Base-by-base conservation (phyloP, 2,329 filamentous ascomycete genomes). In the Geosmithia flava region DNA sequence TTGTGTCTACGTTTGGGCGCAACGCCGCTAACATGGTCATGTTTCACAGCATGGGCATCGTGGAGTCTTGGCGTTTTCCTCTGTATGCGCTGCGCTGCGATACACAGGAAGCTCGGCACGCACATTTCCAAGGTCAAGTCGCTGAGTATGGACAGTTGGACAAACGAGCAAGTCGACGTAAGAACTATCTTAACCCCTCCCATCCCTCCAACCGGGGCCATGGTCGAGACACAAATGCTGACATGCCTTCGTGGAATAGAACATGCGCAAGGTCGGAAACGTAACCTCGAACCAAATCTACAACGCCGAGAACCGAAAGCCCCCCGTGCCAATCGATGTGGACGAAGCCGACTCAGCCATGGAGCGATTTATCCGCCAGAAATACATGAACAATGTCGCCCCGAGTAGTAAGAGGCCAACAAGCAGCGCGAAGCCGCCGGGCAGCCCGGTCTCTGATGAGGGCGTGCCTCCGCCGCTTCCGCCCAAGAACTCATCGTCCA, bases 101-200 rank as follows among this genome's bases (percentile, higher is more conserved):
- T 97, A 60, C 93, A 98, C 71, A 87, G 93, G 61, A 97, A 97
- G 68, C 74, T 98, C 59, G 93, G 93, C 52, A 97, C 93, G 41
- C 93, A 98, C 66, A 88, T 98, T 53, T 96, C 90, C 55, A 98
- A 98, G 66, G 89, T 98, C 71, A 98, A 98, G 68, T 97, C 90
- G 39, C 68, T 98, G 69, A 97, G 86, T 65, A 97, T 98, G 90
- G 93, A 98, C 68, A 93, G 85, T 56, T 98, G 93, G 93, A 82
- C 86, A 45, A 83, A 84, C 59, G 93, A 97, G 52, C 93, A 98
- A 69, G 90, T 98, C 53, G 93, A 98, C 68, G 90, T 95, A 72
- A 68, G 45, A 27, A 39, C 17, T 27, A 27, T 8, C 23, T 27
- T n/a, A n/a, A 39, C 6, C 20, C 39, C 13, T 2, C 39, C 17